These are phyloP conservation scores for Suillus bovinus DNA, from an alignment of 768 basidiomycete species.

Conservation along the genomic window DNA sequence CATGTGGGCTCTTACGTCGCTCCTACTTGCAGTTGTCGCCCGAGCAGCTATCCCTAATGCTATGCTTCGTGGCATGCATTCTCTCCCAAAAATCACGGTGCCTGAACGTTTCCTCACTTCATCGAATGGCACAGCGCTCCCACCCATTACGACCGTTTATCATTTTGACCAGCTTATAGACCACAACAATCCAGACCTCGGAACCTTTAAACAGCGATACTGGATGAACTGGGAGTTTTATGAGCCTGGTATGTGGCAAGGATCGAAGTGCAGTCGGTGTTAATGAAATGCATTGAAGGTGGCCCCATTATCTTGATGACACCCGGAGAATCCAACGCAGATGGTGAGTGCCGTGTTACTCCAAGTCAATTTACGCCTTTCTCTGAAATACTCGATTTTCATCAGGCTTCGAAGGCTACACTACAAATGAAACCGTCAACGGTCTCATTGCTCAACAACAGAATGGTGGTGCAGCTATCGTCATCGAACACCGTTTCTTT, in stretches of 20 bases:
- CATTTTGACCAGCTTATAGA: slow-evolving; percentile 38
- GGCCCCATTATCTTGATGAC: slow-evolving; percentile 40
- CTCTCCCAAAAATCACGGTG: slow-evolving; percentile 17
- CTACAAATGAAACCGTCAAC: slow-evolving; percentile 63
- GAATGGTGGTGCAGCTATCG: slow-evolving; percentile 59
- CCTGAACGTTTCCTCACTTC: slow-evolving; percentile 14
- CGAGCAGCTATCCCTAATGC: slow-evolving; percentile 18
- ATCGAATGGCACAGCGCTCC: slow-evolving; percentile 26
- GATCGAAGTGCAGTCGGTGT: background rate
- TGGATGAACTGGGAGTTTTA: slow-evolving; percentile 74
- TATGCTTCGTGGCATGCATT: slow-evolving; percentile 21
- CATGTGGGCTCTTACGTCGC: background rate
- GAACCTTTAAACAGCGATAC: slow-evolving; percentile 78
- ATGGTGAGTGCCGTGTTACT: slow-evolving; percentile 22
- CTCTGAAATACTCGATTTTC: background rate
- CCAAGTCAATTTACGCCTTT: background rate
- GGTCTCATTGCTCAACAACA: slow-evolving; percentile 68
- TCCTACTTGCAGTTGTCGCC: slow-evolving; percentile 17
- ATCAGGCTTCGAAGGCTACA: slow-evolving; percentile 45
- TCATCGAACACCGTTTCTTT: slow-evolving; percentile 75
- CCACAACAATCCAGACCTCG: slow-evolving; percentile 55
- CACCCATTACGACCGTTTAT: slow-evolving; percentile 29
- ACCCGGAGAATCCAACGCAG: slow-evolving; percentile 65
- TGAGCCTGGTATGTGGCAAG: slow-evolving; percentile 39
- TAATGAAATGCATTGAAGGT: slow-evolving; percentile 11